phyloP scores from a whole-genome alignment of 176 grass and related monocot genomes.

The Zizania latifolia region DNA sequence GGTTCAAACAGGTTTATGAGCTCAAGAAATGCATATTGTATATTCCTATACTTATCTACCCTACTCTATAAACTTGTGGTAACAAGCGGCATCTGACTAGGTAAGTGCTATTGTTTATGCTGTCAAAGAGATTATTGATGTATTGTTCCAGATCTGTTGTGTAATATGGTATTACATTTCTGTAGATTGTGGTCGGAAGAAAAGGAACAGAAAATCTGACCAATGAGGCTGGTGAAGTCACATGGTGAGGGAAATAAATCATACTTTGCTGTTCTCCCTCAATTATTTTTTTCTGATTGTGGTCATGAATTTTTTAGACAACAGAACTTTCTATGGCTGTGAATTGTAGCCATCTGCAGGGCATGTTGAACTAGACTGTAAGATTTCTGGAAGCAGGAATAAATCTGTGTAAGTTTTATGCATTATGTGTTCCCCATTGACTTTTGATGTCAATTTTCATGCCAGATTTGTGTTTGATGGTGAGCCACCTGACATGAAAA shows the following conservation, averaged over 20 bases:
- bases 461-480: constrained; percentile 93
- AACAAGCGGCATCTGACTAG: no score
- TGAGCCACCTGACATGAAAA: constrained; percentile 79
- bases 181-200: constrained; percentile 76
- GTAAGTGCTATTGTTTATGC: no score
- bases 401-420: constrained; percentile 70
- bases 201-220: constrained; percentile 63
- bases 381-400: no score
- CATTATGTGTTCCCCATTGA: constrained; percentile 6
- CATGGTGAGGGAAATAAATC: no score
- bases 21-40: no score
- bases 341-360: no score
- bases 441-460: constrained; percentile 24
- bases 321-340: neutral
- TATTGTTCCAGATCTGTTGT: no score
- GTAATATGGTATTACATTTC: neutral
- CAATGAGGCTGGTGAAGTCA: constrained; percentile 79
- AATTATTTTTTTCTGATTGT: neutral
- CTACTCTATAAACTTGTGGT: no score
- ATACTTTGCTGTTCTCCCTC: constrained; percentile 42
- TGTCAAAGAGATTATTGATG: no score
- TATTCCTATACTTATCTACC: no score
- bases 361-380: no score
- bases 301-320: neutral
- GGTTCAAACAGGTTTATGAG: no score